Percentiles rank a stretch among this genome's conserved stretches.
Conservation (phyloP, 495 filamentous ascomycete genomes). For the Tetracladium marchalianum region DNA sequence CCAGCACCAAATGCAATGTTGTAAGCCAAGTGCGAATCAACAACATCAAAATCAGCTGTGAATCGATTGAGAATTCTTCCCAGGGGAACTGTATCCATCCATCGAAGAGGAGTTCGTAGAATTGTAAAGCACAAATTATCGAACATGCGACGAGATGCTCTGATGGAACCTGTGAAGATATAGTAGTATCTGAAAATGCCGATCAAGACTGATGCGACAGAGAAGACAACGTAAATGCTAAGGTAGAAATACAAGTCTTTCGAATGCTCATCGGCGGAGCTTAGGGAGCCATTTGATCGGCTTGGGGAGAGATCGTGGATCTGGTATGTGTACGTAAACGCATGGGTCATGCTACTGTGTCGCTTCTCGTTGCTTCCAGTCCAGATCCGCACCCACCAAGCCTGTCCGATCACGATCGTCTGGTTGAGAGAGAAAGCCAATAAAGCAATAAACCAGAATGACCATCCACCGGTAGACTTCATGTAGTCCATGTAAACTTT, state of each 20-base stretch:
- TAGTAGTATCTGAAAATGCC: slow-evolving; percentile 3
- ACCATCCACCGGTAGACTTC: slow-evolving; percentile 35
- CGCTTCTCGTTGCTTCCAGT: slow-evolving; percentile 22
- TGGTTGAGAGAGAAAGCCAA: slow-evolving; percentile 10
- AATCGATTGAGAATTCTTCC: slow-evolving; percentile 55
- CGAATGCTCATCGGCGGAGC: not conserved
- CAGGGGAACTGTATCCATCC: slow-evolving; percentile 52
- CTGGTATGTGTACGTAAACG: slow-evolving; percentile 20
- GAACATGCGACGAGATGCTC: slow-evolving; percentile 45
- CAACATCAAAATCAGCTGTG: slow-evolving; percentile 45
- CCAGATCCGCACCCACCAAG: slow-evolving; percentile 19
- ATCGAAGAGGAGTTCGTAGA: slow-evolving; percentile 44
- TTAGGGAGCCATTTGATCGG: not conserved
- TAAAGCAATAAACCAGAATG: slow-evolving; percentile 12
- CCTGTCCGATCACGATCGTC: slow-evolving; percentile 2
- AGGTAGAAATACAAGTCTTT: slow-evolving; percentile 49
- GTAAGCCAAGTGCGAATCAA: slow-evolving; percentile 39
- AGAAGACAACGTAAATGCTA: slow-evolving; percentile 53
- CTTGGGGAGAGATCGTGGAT: slow-evolving; percentile 29
- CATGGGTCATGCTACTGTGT: slow-evolving; percentile 14
- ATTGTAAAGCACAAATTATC: slow-evolving; percentile 37
- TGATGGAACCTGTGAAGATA: slow-evolving; percentile 21
- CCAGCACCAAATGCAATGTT: slow-evolving; percentile 33
- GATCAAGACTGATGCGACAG: slow-evolving; percentile 25
- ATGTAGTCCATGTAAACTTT: slow-evolving; percentile 45